phyloP scores from a whole-genome alignment of 352 stramenopile species.

The Pelagophyceae sp. region DNA sequence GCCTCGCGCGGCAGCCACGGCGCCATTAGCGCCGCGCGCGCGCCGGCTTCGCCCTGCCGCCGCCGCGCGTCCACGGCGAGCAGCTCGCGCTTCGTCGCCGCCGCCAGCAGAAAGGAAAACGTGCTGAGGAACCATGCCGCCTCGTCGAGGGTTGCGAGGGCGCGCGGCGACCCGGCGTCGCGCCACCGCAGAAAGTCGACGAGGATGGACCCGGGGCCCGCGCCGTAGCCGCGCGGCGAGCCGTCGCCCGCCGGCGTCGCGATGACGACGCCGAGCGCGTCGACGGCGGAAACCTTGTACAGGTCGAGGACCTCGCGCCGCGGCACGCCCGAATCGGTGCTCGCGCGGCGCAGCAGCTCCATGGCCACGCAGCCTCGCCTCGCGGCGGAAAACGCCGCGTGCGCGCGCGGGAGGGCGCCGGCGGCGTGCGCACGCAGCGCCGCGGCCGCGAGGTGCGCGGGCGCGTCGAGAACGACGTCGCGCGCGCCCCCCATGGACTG shows the following conservation, averaged over 20 bases:
- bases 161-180: neutral
- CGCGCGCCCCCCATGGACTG: neutral
- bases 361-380: neutral
- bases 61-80: conserved; percentile 55
- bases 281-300: neutral
- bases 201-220: conserved; percentile 23
- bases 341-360: neutral
- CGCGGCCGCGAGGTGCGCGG: neutral
- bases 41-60: conserved; percentile 46
- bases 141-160: conserved; percentile 27
- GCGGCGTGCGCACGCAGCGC: neutral
- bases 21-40: conserved; percentile 19
- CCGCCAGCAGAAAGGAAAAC: conserved; percentile 56
- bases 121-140: conserved; percentile 50
- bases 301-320: neutral
- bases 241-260: neutral
- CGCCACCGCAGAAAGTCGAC: conserved; percentile 34
- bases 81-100: conserved; percentile 51
- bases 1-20: conserved; percentile 20
- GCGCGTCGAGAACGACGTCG: conserved; percentile 12
- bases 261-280: neutral
- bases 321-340: neutral
- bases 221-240: neutral
- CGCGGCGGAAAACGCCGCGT: neutral
- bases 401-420: neutral